Conservation (phyloP, 2,329 filamentous ascomycete genomes). For the Talaromyces albobiverticillius region DNA sequence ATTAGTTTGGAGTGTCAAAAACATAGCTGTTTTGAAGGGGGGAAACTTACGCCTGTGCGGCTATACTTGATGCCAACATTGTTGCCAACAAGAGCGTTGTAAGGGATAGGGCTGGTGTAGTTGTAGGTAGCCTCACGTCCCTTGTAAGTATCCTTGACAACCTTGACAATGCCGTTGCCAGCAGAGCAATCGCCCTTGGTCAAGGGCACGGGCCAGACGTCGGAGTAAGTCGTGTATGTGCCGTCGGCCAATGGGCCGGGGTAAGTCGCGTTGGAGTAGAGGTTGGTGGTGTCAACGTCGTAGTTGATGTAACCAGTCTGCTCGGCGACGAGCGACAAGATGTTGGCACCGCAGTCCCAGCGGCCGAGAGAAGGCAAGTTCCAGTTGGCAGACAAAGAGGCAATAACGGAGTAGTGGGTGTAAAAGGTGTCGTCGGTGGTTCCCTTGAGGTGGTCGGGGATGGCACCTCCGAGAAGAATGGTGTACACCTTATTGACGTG, state of each 20-base stretch:
- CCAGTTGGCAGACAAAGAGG: conserved; percentile 68
- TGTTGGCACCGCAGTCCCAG: conserved; percentile 69
- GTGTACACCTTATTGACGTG: conserved; percentile 66
- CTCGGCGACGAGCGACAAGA: conserved; percentile 59
- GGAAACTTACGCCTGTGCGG: conserved; percentile 51
- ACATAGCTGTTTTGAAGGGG: neutral
- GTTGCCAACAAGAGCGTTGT: conserved; percentile 24
- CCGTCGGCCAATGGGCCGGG: conserved; percentile 42
- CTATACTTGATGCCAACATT: conserved; percentile 58
- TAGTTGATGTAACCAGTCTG: conserved; percentile 56
- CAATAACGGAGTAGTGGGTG: conserved; percentile 68
- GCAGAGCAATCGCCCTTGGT: conserved; percentile 31
- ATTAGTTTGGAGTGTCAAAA: neutral
- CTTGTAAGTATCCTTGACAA: conserved; percentile 32
- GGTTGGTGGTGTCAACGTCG: conserved; percentile 36
- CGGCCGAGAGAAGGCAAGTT: conserved; percentile 65
- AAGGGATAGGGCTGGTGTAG: conserved; percentile 35
- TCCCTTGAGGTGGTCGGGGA: conserved; percentile 62
- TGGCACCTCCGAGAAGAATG: conserved; percentile 69
- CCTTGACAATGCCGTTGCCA: conserved; percentile 31
- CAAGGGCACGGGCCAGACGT: conserved; percentile 29
- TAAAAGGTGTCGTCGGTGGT: conserved; percentile 69
- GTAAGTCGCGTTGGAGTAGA: conserved; percentile 56
- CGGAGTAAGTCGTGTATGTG: conserved; percentile 24
- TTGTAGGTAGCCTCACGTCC: conserved; percentile 30